Percentiles rank a stretch among this genome's conserved stretches.
phyloP scores from a whole-genome alignment of 345 rosid genomes.

The Hypericum androsaemum region DNA sequence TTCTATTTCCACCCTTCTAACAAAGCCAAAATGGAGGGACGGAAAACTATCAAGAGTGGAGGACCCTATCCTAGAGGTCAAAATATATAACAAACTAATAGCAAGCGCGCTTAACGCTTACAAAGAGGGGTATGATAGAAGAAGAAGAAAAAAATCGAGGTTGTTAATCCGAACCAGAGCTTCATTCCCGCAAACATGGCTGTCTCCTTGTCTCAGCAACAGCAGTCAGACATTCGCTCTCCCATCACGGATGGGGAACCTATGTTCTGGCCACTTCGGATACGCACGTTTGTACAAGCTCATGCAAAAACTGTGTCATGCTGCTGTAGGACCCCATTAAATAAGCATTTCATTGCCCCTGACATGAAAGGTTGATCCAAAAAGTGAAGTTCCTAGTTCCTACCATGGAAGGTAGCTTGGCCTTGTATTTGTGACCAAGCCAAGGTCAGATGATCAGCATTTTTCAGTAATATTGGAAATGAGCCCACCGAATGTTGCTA shows the following conservation, averaged over 20 bases:
- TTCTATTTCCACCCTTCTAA: too few species aligned
- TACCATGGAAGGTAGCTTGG: too few species aligned
- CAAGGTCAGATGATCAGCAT: too few species aligned
- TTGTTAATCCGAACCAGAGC: slow-evolving; percentile 60
- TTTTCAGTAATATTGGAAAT: background rate
- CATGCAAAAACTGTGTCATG: slow-evolving; percentile 79
- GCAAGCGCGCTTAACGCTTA: too few species aligned
- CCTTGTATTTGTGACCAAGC: too few species aligned
- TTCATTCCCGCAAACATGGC: slow-evolving; percentile 46
- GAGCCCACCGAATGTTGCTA: background rate
- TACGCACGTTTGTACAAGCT: slow-evolving; percentile 83
- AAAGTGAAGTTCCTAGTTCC: too few species aligned
- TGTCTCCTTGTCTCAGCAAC: slow-evolving; percentile 8
- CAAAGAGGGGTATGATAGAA: background rate
- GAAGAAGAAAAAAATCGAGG: slow-evolving; percentile 14
- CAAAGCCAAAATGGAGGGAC: too few species aligned
- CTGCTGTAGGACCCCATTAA: slow-evolving; percentile 85
- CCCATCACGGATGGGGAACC: slow-evolving; percentile 44
- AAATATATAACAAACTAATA: too few species aligned
- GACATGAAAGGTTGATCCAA: slow-evolving; percentile 3
- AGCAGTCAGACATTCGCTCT: slow-evolving; percentile 18
- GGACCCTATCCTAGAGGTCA: too few species aligned
- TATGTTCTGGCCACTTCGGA: slow-evolving; percentile 80
- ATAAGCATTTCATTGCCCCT: slow-evolving; percentile 83
- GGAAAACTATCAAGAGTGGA: too few species aligned